A percentile compares a stretch with the other conserved stretches of the same genome.
These are phyloP conservation scores for Populus trichocarpa DNA, from an alignment of 441 rosid genomes.

Conservation along the genomic window DNA sequence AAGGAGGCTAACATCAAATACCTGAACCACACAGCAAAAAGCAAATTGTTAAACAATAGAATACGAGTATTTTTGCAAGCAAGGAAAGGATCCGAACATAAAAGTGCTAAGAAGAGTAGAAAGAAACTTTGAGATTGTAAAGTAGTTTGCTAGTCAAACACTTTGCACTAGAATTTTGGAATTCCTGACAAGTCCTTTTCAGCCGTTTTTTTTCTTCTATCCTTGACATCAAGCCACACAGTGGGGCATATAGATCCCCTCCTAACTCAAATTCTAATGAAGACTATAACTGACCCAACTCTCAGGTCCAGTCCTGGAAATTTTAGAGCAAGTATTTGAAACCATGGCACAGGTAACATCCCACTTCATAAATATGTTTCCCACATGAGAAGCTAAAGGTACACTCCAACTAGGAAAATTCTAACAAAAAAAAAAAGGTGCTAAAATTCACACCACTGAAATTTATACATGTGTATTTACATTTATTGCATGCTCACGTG, in stretches of 20 bases:
- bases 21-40: neutral
- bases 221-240: neutral
- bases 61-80: neutral
- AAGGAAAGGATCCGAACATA: too few relatives aligned
- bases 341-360: neutral
- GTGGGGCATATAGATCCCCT: neutral
- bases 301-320: neutral
- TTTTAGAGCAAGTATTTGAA: neutral
- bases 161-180: neutral
- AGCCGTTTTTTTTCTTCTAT: neutral
- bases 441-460: too few relatives aligned
- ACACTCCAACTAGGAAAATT: neutral
- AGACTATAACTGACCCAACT: neutral
- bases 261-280: neutral
- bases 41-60: neutral
- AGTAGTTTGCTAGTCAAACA: neutral
- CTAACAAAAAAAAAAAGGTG: neutral
- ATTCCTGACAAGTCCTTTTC: neutral
- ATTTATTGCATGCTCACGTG: too few relatives aligned
- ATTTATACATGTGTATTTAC: neutral
- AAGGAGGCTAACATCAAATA: conserved; percentile 10
- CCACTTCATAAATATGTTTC: neutral
- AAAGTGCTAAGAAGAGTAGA: neutral
- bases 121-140: neutral
- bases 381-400: neutral